Base-by-base conservation (phyloP, 192 early-diverging fungal genomes). In the Coemansia brasiliensis region DNA sequence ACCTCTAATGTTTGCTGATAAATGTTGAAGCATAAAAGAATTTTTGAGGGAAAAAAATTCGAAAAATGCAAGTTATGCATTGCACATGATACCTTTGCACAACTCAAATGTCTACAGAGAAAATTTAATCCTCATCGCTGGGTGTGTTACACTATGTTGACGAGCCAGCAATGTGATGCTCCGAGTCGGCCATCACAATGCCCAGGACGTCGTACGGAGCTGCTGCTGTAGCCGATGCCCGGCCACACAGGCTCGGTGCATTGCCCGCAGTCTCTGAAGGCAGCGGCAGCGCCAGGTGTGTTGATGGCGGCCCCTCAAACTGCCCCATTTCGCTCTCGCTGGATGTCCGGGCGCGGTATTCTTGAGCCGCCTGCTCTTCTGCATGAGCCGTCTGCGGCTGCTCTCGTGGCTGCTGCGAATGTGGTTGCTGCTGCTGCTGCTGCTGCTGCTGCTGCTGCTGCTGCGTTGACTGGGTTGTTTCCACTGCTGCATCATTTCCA, bases 301-400 rank as follows among this genome's bases (percentile, higher is more conserved):
- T 64, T n/a, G 75, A 68, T 9, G 69, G 54, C 15, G 75, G 69
- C 5, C 75, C 75, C 26, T 79, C 75, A 45, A 79, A 79, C 61
- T 79, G 75, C 18, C 69, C 75, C 3, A 79, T 69, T 39, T 79
- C 75, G 39, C 65, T 52, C 61, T 79, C 75, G 62, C 75, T 68
- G 16, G 69, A 44, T 0, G 65, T 79, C 52, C 68, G 65, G 20
- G 69, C 58, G 5, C 75, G 57, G 57, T 61, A 79, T 41, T 72
- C 75, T 37, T 65, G 69, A 52, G 56, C 54, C 37, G 57, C 59
- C 35, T 59, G 55, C 13, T 65, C 55, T 41, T 57, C 45, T 0
- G 26, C 8, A 15, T 60, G 59, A 12, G 15, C 48, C 50, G 21
- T 16, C 48, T 10, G 54, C 55, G 1, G 64, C 61, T 38, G 57